Evolutionary conservation across 2,329 filamentous ascomycete genomes (phyloP).

Genomic region (Aspergillus luchuensis): DNA sequence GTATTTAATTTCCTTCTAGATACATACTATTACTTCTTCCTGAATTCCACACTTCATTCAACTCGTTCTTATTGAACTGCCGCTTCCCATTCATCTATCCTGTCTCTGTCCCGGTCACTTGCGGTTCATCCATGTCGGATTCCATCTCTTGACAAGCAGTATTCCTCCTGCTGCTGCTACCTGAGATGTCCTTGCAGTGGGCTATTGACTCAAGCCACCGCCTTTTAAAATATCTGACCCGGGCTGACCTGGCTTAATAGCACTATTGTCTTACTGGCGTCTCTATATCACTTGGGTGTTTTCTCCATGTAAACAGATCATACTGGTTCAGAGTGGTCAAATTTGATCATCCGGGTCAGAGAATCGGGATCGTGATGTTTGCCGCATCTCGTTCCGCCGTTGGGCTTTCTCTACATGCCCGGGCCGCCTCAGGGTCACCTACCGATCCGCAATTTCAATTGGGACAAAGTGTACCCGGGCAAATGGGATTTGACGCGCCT

Average conservation of each 20-base stretch:
- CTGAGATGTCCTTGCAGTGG: neutral
- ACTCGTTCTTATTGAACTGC: neutral
- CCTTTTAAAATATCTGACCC: neutral
- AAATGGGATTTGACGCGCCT: neutral
- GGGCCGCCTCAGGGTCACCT: neutral
- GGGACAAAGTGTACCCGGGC: neutral
- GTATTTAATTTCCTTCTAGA: neutral
- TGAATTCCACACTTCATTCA: neutral
- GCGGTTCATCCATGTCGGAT: neutral
- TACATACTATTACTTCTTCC: neutral
- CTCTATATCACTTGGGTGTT: neutral
- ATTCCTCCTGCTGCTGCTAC: neutral
- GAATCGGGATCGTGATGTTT: neutral
- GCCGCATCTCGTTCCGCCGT: neutral
- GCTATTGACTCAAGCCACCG: neutral
- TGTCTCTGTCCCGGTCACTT: neutral
- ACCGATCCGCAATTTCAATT: neutral
- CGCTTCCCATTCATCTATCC: neutral
- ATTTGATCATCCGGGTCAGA: neutral
- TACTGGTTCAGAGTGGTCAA: neutral
- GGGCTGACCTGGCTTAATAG: conserved; percentile 8
- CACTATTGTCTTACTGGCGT: neutral
- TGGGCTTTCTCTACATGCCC: neutral
- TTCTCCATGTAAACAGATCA: neutral
- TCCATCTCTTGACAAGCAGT: neutral